These are phyloP conservation scores for Trebouxia sp. DNA, from an alignment of 139 green algal species.

Conservation along the genomic window DNA sequence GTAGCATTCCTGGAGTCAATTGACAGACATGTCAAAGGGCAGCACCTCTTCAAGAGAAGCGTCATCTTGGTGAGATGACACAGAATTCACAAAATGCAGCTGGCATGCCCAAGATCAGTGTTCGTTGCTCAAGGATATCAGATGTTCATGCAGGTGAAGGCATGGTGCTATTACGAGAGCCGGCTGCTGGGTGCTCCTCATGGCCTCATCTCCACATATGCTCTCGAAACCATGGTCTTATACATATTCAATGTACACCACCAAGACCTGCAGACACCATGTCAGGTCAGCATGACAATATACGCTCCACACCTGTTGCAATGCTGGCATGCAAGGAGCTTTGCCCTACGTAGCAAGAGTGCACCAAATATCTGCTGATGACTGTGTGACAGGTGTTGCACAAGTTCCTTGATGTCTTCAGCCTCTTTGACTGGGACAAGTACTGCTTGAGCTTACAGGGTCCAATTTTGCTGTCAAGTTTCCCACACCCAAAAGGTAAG, in stretches of 20 bases:
- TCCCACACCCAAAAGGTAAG: slow-evolving; percentile 42
- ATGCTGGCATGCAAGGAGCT: neutral
- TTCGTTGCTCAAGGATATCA: neutral
- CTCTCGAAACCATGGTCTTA: slow-evolving; percentile 94
- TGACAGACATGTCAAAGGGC: slow-evolving; percentile 70
- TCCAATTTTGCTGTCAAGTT: slow-evolving; percentile 55
- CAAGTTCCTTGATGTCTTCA: slow-evolving; percentile 87
- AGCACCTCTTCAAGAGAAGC: slow-evolving; percentile 94
- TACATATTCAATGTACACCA: slow-evolving; percentile 92
- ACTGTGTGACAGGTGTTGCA: slow-evolving; percentile 74
- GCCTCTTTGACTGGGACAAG: slow-evolving; percentile 87
- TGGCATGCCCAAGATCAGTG: neutral
- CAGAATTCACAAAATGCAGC: too few relatives aligned
- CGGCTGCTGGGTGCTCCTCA: slow-evolving; percentile 93
- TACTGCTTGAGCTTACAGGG: slow-evolving; percentile 84
- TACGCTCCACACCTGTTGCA: neutral
- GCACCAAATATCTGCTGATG: neutral
- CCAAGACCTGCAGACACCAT: slow-evolving; percentile 49
- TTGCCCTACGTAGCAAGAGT: neutral
- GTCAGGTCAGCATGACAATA: slow-evolving; percentile 3
- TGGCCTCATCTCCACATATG: slow-evolving; percentile 95
- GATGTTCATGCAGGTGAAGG: slow-evolving; percentile 79
- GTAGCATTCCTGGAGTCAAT: slow-evolving; percentile 91
- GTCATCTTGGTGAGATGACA: slow-evolving; percentile 87
- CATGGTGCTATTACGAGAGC: slow-evolving; percentile 98